These are phyloP conservation scores for Clarireedia sp. DNA, from an alignment of 2,329 filamentous ascomycete species.

Conservation along the genomic window DNA sequence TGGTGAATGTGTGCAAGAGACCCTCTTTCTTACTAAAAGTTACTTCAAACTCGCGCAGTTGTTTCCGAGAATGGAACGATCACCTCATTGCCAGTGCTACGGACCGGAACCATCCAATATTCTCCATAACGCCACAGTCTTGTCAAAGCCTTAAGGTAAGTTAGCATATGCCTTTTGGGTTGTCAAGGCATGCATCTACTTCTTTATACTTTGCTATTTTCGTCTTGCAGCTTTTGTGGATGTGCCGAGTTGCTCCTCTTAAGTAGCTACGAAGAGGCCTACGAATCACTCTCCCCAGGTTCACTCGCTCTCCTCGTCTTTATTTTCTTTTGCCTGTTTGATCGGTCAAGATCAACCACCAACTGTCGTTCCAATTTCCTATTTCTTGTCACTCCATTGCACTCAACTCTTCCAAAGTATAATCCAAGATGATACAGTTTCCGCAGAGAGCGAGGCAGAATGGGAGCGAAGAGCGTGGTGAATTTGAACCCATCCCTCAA, in stretches of 20 bases:
- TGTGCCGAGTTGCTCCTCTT: background rate
- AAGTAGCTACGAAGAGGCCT: constrained; percentile 3
- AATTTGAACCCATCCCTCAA: constrained; percentile 2
- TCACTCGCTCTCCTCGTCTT: constrained; percentile 1
- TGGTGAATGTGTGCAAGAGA: background rate
- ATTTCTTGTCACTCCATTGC: background rate
- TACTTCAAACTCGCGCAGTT: background rate
- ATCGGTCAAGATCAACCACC: background rate
- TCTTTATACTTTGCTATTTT: background rate
- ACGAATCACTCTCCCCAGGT: background rate
- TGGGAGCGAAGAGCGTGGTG: background rate
- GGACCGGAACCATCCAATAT: background rate
- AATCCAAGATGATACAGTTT: constrained; percentile 5
- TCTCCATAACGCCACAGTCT: background rate
- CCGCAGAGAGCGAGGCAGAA: background rate
- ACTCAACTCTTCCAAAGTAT: background rate
- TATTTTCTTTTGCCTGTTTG: background rate
- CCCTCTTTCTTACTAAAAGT: background rate
- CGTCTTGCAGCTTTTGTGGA: background rate
- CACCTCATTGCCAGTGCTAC: background rate
- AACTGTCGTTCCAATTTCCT: background rate
- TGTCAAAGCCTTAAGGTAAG: background rate
- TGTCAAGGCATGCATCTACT: background rate
- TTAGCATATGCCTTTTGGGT: background rate
- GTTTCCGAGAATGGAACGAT: background rate